Evolutionary conservation across 176 grass and related monocot species (phyloP).

Genomic region (Aegilops longissima): DNA sequence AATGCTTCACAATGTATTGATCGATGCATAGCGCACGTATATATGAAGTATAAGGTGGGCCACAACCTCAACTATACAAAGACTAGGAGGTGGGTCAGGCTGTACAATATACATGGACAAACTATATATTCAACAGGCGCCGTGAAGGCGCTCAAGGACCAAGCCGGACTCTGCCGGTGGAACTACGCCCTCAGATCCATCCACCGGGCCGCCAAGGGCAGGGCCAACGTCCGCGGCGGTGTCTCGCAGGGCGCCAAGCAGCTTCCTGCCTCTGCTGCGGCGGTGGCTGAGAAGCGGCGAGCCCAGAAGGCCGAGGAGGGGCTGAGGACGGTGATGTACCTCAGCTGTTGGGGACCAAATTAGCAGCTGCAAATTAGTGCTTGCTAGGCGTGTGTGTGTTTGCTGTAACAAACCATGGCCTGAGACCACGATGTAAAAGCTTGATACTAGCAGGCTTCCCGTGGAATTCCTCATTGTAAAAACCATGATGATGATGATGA

Average conservation of each 20-base stretch:
- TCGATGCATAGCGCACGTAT: too few relatives aligned
- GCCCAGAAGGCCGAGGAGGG: constrained; percentile 46
- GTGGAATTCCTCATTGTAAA: not conserved
- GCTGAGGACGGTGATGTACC: constrained; percentile 61
- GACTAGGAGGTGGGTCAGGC: too few relatives aligned
- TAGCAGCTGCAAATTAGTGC: not conserved
- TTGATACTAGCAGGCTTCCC: too few relatives aligned
- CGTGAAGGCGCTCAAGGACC: constrained; percentile 66
- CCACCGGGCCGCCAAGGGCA: constrained; percentile 30
- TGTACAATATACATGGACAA: too few relatives aligned
- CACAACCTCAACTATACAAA: too few relatives aligned
- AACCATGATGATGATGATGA: not conserved
- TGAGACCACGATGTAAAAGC: not conserved
- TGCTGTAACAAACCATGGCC: not conserved
- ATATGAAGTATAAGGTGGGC: too few relatives aligned
- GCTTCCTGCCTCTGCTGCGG: not conserved
- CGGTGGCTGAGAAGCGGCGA: constrained; percentile 7
- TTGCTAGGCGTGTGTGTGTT: not conserved
- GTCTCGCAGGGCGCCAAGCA: not conserved
- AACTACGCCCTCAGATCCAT: constrained; percentile 54
- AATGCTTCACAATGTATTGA: too few relatives aligned
- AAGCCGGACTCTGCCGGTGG: constrained; percentile 65
- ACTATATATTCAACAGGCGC: not conserved
- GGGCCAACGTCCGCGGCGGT: not conserved
- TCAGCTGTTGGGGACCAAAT: constrained; percentile 61